Evolutionary conservation across 2,329 filamentous ascomycete species (phyloP).

Genomic region (Neonectria ditissima): DNA sequence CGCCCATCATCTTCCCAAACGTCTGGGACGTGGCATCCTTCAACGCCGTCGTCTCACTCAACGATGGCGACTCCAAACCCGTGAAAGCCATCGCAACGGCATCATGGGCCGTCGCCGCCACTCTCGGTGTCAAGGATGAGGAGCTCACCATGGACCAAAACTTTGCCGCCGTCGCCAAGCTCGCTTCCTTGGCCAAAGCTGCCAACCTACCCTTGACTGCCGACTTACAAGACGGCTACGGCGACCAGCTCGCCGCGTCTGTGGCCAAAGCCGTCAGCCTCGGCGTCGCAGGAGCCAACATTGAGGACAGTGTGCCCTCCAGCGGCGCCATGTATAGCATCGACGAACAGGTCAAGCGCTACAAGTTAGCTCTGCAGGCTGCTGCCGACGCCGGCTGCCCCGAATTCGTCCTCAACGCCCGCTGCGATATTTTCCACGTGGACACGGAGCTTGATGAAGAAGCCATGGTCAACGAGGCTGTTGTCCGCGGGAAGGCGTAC

Average conservation of each 20-base stretch:
- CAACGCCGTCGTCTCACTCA: constrained; percentile 56
- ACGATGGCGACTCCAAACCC: constrained; percentile 49
- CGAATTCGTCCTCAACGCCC: constrained; percentile 68
- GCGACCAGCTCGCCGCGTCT: constrained; percentile 57
- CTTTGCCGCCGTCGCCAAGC: constrained; percentile 57
- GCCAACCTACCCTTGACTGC: constrained; percentile 63
- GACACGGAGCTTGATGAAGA: constrained; percentile 48
- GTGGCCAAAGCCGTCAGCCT: constrained; percentile 59
- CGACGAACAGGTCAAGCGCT: constrained; percentile 60
- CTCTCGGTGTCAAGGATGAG: constrained; percentile 58
- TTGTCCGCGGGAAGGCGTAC: constrained; percentile 67
- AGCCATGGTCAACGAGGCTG: constrained; percentile 58
- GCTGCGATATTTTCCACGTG: constrained; percentile 64
- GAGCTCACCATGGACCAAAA: constrained; percentile 64
- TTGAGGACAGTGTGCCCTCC: constrained; percentile 63
- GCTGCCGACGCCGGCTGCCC: constrained; percentile 62
- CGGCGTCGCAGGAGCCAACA: constrained; percentile 68
- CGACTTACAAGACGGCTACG: constrained; percentile 73
- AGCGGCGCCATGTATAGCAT: constrained; percentile 51
- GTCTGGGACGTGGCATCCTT: constrained; percentile 66
- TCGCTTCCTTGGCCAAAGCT: constrained; percentile 57
- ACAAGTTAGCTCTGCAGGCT: constrained; percentile 56
- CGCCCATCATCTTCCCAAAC: constrained; percentile 66
- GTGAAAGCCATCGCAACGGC: constrained; percentile 61
- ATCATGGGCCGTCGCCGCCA: constrained; percentile 62